Percentiles rank a stretch among this genome's conserved stretches.
Evolutionary conservation across 2,329 filamentous ascomycete species (phyloP).

Genomic region (Curvularia sp.): DNA sequence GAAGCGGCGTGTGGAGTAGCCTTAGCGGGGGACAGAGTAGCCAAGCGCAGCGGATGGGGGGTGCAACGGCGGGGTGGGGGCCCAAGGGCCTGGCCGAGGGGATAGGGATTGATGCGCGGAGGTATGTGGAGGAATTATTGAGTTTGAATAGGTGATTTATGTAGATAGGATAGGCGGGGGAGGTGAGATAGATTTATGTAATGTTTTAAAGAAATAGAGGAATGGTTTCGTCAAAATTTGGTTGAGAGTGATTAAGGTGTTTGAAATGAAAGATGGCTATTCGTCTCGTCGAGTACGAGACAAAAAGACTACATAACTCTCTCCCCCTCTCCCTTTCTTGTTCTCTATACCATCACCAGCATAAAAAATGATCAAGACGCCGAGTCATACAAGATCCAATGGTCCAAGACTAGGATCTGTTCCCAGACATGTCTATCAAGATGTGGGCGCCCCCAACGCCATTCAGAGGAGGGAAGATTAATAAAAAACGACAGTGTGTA

Average conservation of each 20-base stretch:
- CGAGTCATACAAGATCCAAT: not conserved
- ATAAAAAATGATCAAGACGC: not conserved
- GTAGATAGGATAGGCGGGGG: too few species aligned
- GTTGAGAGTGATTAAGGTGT: too few species aligned
- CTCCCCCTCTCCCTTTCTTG: not conserved
- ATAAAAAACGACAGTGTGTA: not conserved
- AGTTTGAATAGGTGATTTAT: constrained; percentile 58
- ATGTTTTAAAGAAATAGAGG: too few species aligned
- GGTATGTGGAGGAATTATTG: constrained; percentile 75
- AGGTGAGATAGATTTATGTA: too few species aligned
- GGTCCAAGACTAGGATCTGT: not conserved
- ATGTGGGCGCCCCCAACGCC: constrained; percentile 1
- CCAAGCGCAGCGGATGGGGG: constrained; percentile 45
- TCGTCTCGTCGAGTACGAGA: not conserved
- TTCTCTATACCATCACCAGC: not conserved
- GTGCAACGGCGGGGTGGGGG: constrained; percentile 59
- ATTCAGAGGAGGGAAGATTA: not conserved
- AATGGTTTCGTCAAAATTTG: too few species aligned
- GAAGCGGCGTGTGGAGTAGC: constrained; percentile 45
- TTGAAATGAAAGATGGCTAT: too few species aligned
- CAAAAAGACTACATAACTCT: not conserved
- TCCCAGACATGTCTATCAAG: not conserved
- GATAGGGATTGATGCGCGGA: constrained; percentile 77
- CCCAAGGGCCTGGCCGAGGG: constrained; percentile 71
- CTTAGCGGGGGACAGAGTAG: constrained; percentile 6